Evolutionary conservation across 352 stramenopile genomes (phyloP).

Genomic region (Phytophthora pinifolia): DNA sequence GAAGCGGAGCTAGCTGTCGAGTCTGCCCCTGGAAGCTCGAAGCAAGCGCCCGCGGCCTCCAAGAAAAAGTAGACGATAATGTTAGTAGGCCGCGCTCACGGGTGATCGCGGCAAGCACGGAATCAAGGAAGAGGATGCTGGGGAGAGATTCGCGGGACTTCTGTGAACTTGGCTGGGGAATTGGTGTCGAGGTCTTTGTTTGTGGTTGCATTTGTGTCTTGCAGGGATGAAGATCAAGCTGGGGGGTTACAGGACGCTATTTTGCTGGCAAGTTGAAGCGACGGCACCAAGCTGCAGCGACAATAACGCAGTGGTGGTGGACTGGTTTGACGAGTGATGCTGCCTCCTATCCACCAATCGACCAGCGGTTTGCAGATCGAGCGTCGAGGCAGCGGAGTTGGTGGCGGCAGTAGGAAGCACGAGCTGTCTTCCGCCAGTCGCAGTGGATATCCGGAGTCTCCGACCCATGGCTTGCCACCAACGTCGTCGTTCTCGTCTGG

Average conservation of each 20-base stretch:
- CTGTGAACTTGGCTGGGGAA: conserved; percentile 7
- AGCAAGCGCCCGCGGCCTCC: conserved; percentile 15
- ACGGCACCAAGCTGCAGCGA: neutral
- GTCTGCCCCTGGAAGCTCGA: conserved; percentile 12
- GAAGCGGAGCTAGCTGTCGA: conserved; percentile 24
- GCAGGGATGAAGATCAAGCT: neutral
- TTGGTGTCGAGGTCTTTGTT: conserved; percentile 2
- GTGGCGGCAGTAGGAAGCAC: conserved; percentile 18
- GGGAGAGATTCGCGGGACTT: conserved; percentile 22
- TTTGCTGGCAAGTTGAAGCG: conserved; percentile 16
- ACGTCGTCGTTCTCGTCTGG: conserved; percentile 5
- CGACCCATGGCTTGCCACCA: neutral
- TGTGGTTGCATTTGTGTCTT: conserved; percentile 2
- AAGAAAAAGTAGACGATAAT: conserved; percentile 35
- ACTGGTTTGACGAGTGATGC: conserved; percentile 29
- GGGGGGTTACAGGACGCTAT: conserved; percentile 20
- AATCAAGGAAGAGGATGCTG: conserved; percentile 35
- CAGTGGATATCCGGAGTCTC: conserved; percentile 5
- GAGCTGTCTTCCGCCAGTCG: conserved; percentile 13
- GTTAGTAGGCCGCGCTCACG: conserved; percentile 18
- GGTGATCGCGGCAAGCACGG: conserved; percentile 12
- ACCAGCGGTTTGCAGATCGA: conserved; percentile 18
- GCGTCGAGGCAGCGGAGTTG: conserved; percentile 10
- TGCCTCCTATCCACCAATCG: conserved; percentile 53
- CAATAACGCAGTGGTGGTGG: conserved; percentile 1